A percentile compares a stretch with the other conserved stretches of the same genome.
Conservation (phyloP, 148 eudicot genomes). For the Spergularia marina region DNA sequence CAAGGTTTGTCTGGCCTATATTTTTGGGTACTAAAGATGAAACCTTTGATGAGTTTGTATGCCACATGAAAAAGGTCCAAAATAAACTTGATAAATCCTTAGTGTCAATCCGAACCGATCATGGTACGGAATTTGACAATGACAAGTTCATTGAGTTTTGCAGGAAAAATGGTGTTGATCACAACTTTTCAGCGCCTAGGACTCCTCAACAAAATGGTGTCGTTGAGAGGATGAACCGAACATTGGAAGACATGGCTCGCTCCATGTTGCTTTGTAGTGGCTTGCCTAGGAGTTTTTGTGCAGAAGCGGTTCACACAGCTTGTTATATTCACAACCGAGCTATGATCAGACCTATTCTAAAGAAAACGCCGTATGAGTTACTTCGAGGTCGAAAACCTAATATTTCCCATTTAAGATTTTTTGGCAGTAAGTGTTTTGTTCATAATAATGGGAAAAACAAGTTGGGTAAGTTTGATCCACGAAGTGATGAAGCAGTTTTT, state of each 20-base stretch:
- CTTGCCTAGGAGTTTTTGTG: background rate
- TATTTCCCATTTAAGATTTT: background rate
- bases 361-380: background rate
- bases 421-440: background rate
- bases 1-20: background rate
- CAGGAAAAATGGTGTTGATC: background rate
- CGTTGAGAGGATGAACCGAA: background rate
- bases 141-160: background rate
- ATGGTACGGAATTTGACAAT: background rate
- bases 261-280: background rate
- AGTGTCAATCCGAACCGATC: background rate
- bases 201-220: constrained; percentile 7
- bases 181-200: background rate
- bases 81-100: background rate
- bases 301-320: background rate
- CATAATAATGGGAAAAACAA: too few species aligned
- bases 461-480: too few species aligned
- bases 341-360: background rate
- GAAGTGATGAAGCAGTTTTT: too few species aligned
- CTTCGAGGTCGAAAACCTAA: background rate
- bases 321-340: background rate
- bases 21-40: background rate
- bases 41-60: background rate
- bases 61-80: background rate
- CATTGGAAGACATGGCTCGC: background rate